Base-by-base conservation (phyloP, 208 protist species). In the Leishmania aethiopica region DNA sequence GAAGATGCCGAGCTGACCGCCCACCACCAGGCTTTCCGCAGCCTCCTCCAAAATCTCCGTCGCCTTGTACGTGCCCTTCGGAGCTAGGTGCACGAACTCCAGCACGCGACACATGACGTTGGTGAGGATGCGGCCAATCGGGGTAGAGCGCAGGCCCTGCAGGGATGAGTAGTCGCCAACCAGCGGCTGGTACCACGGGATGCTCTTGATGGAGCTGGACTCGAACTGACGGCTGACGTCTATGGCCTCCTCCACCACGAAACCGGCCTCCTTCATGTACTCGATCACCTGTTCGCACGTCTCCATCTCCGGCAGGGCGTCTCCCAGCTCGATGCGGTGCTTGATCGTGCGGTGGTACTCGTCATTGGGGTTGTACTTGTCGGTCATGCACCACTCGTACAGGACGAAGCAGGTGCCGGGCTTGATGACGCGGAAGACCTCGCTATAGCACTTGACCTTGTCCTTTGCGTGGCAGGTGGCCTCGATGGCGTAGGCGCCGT, bases 401-500 rank as follows among this genome's bases (percentile, higher is more conserved):
- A 91, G 87, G 82, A 93, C 95, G 84, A 99, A 99, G 81, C 84
- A 90, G 40, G 95, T 90, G 57, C 98, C 97, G 76, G 95, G 95
- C 84, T 99, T 99, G 64, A 99, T 94, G 47, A 98, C 87, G 64
- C 97, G 96, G 88, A 90, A 98, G 80, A 99, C 93, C 89, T 99
- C 97, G 28, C 85, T 87, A 88, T 98, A 99, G 86, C 91, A 94
- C 84, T 94, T 91, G 49, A 95, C 90, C 84, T 98, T 95, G 85
- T 99, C 94, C 55, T 95, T 95, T 2, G 98, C 98, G 86, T 99
- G 99, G 91, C 98, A 99, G 19, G 98, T 99, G 11, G 99, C 98
- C 91, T 99, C 98, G 80, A 99, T 98, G 15, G 96, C 93, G 90
- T 99, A 99, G 69, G 94, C 97, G 59, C 89, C 96, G 86, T 99